A percentile compares a stretch with the other conserved stretches of the same genome.
Evolutionary conservation across 257 asterid genomes (phyloP).

Genomic region (Vinca minor): DNA sequence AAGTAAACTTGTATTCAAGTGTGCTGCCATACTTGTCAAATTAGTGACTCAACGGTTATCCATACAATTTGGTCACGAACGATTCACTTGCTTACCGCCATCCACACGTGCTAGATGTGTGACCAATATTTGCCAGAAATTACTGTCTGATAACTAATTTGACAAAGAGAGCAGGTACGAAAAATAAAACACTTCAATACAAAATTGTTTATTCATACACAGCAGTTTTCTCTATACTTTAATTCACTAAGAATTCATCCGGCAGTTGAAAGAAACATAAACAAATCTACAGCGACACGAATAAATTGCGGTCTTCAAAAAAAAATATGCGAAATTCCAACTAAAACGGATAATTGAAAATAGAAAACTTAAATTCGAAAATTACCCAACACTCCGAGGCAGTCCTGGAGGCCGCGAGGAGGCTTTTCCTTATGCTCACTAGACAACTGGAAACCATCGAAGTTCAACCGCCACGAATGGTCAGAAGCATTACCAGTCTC

Average conservation of each 20-base stretch:
- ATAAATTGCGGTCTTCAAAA: background rate
- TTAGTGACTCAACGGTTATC: too few species aligned
- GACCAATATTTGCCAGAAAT: too few species aligned
- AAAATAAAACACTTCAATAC: too few species aligned
- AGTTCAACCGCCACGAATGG: constrained; percentile 42
- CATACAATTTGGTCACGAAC: too few species aligned
- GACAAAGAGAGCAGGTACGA: too few species aligned
- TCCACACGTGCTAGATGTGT: too few species aligned
- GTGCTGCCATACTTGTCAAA: too few species aligned
- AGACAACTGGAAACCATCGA: constrained; percentile 31
- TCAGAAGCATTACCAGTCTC: constrained; percentile 27
- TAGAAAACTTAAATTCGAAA: background rate
- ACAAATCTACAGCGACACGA: background rate
- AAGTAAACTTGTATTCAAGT: too few species aligned
- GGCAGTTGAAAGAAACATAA: background rate
- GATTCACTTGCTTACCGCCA: too few species aligned
- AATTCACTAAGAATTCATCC: background rate
- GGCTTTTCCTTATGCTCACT: constrained; percentile 36
- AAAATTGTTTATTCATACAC: too few species aligned
- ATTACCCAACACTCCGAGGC: constrained; percentile 40
- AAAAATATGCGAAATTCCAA: background rate
- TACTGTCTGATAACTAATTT: too few species aligned
- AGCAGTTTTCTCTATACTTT: background rate
- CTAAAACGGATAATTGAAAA: too few species aligned
- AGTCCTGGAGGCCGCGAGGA: constrained; percentile 35